Conservation (phyloP, 495 filamentous ascomycete species). For the Lasiosphaeria miniovina region DNA sequence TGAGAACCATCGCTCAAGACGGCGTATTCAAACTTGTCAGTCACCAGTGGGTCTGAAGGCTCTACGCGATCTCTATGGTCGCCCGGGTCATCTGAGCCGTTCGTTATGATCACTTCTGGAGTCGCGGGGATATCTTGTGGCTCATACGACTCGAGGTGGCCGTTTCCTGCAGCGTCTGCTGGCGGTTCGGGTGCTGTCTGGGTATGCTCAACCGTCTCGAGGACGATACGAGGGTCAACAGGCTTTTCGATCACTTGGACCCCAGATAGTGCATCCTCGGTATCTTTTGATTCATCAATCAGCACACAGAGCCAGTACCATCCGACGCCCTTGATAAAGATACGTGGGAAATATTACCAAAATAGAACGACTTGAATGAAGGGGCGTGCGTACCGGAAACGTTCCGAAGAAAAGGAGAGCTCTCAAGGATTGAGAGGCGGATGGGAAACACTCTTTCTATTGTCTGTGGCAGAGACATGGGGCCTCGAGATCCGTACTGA, state of each 20-base stretch:
- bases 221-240: too few species aligned
- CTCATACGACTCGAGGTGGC: neutral
- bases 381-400: slow-evolving; percentile 12
- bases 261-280: too few species aligned
- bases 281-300: too few species aligned
- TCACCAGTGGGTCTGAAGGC: slow-evolving; percentile 1
- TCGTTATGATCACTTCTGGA: slow-evolving; percentile 11
- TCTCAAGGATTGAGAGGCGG: slow-evolving; percentile 25
- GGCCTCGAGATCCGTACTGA: neutral
- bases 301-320: too few species aligned
- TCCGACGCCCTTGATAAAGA: too few species aligned
- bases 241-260: too few species aligned
- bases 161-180: too few species aligned
- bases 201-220: neutral
- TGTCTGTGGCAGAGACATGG: slow-evolving; percentile 14
- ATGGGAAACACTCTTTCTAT: slow-evolving; percentile 27
- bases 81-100: slow-evolving; percentile 2
- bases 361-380: neutral
- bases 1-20: slow-evolving; percentile 18
- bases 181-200: neutral
- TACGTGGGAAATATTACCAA: neutral
- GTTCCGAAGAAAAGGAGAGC: slow-evolving; percentile 22
- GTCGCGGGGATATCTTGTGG: neutral
- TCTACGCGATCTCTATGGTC: neutral
- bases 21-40: slow-evolving; percentile 23